Evolutionary conservation across 2,329 filamentous ascomycete species (phyloP), one percentile per base, ranked within the genome.

Genomic region (Chaetomium olivaceum): DNA sequence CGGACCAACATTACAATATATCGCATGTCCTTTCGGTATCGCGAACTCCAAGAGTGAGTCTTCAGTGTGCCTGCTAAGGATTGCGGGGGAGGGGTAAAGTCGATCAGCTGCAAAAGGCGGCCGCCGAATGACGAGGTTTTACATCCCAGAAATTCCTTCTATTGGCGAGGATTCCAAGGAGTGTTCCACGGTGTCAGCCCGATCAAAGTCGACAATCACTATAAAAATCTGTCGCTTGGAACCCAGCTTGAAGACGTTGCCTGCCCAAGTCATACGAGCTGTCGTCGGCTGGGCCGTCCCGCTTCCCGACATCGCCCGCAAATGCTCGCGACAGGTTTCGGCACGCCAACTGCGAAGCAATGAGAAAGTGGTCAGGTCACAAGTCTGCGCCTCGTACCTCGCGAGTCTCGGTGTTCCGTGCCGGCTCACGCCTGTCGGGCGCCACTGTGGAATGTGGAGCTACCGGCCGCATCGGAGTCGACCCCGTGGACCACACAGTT

Each of bases 301-400:
- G 51, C 7, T 11, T n/a, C 39, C 50, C 51, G 14, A 31, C 51
- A 29, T 54, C 3, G 23, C 27, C 27, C 25, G 51, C 14, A 14
- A 27, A n/a, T 16, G 3, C 25, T 48, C 46, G 46, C 46, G 4
- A 48, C 46, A 43, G 39, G 39, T 9, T 48, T 48, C 25, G 27
- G 51, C 16, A 19, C 16, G 31, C 54, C 29, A 25, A 27, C 31
- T 33, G 23, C 31, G 36, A 46, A 12, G 43, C 21, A 51, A 36
- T 9, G 25, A 31, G 51, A 54, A 54, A 62, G 48, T 65, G 55
- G 67, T 55, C 54, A 16, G 61, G 68, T 69, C 68, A 69, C 68
- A 68, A 60, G 68, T 60, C 66, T 68, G 66, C 46, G 59, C 64
- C 64, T 60, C 60, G 54, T 61, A 43, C 36, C 25, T 16, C 23